Percentiles rank a stretch among this genome's conserved stretches.
These are phyloP conservation scores for Aaosphaeria pasadenensis DNA, from an alignment of 2,329 filamentous ascomycete species.

Conservation along the genomic window DNA sequence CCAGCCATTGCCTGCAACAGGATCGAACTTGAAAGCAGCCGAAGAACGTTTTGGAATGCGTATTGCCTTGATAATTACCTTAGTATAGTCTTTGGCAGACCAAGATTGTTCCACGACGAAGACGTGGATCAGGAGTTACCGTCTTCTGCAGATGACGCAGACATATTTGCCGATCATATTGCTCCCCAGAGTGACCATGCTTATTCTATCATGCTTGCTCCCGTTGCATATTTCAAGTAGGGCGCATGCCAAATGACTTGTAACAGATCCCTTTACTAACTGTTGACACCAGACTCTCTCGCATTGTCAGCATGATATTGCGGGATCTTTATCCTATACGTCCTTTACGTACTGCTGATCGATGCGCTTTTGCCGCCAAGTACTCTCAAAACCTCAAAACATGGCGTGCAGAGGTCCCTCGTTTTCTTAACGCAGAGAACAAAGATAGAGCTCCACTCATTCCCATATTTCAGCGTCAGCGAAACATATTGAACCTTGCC, in stretches of 20 bases:
- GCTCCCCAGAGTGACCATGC: slow-evolving; percentile 30
- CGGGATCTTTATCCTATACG: slow-evolving; percentile 45
- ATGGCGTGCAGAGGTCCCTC: slow-evolving; percentile 47
- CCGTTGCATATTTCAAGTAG: slow-evolving; percentile 1
- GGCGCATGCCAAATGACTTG: slow-evolving; percentile 34
- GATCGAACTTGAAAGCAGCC: slow-evolving; percentile 51
- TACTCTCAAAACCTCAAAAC: slow-evolving; percentile 42
- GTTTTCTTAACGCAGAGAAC: slow-evolving; percentile 43
- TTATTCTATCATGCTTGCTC: slow-evolving; percentile 9
- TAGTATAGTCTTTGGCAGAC: slow-evolving; percentile 60
- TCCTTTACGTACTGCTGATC: slow-evolving; percentile 26
- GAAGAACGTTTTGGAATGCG: slow-evolving; percentile 61
- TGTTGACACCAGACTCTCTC: slow-evolving; percentile 36
- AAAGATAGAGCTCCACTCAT: slow-evolving; percentile 45
- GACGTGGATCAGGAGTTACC: slow-evolving; percentile 58
- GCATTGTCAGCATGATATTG: slow-evolving; percentile 44
- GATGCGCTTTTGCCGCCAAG: slow-evolving; percentile 39
- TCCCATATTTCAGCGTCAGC: slow-evolving; percentile 52
- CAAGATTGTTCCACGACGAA: slow-evolving; percentile 60
- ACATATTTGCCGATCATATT: slow-evolving; percentile 21
- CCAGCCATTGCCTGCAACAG: slow-evolving; percentile 39
- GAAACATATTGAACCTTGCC: slow-evolving; percentile 53
- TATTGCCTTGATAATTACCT: slow-evolving; percentile 64
- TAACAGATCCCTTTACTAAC: slow-evolving; percentile 47
- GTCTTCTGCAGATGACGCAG: background rate